phyloP scores from a whole-genome alignment of 2,329 filamentous ascomycete genomes.

The Hymenoscyphus linearis region DNA sequence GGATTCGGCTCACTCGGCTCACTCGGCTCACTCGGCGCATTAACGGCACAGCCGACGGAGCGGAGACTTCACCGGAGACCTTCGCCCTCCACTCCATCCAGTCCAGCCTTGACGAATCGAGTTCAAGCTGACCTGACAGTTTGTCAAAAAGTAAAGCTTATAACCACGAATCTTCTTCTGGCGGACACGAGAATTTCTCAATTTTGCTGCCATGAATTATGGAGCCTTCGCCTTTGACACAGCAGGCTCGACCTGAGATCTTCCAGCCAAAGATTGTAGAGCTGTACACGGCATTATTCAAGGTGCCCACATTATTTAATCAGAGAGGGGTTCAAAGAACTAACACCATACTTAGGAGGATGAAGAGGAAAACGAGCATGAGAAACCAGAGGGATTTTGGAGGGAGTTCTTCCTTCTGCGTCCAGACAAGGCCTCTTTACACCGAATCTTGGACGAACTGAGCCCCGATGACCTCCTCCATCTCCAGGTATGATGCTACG shows the following conservation, averaged over 20 bases:
- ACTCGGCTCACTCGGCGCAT: background rate
- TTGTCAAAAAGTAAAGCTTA: conserved; percentile 4
- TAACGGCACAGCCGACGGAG: background rate
- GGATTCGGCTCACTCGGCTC: too few species aligned
- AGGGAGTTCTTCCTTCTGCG: conserved; percentile 87
- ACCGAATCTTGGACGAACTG: conserved; percentile 63
- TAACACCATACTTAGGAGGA: conserved; percentile 41
- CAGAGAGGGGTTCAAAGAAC: conserved; percentile 4
- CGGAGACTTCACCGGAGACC: background rate
- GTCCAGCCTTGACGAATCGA: background rate
- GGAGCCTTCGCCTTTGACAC: conserved; percentile 89
- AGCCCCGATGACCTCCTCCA: conserved; percentile 70
- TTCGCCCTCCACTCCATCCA: background rate
- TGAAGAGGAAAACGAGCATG: conserved; percentile 50
- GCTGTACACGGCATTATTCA: conserved; percentile 82
- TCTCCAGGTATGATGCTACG: conserved; percentile 61
- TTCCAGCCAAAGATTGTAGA: conserved; percentile 93
- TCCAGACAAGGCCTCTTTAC: conserved; percentile 67
- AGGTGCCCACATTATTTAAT: conserved; percentile 40
- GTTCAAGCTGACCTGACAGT: background rate
- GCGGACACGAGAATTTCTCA: background rate
- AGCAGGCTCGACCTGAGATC: conserved; percentile 81
- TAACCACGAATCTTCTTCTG: background rate
- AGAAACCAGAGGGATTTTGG: conserved; percentile 90
- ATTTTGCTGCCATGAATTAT: conserved; percentile 43